A percentile compares a stretch with the other conserved stretches of the same genome.
Conservation (phyloP, 2,329 filamentous ascomycete species). For the Fusarium torulosum region DNA sequence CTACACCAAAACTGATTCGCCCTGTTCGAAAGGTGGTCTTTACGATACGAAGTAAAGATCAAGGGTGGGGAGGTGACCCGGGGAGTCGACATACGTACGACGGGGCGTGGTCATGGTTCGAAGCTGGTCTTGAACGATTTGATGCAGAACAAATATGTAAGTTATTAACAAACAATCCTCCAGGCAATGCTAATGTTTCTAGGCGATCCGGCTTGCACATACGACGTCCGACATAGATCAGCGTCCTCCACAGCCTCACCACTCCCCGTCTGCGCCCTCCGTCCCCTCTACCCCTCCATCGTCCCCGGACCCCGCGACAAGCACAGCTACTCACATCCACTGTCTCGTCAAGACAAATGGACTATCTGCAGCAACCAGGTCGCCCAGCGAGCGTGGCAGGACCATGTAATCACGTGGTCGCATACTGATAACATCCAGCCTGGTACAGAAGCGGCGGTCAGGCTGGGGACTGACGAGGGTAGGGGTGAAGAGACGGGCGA, state of each 20-base stretch:
- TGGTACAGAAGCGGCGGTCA: slow-evolving; percentile 56
- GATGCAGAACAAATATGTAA: slow-evolving; percentile 54
- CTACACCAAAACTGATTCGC: slow-evolving; percentile 56
- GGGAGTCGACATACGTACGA: slow-evolving; percentile 56
- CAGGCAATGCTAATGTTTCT: background rate
- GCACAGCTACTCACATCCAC: slow-evolving; percentile 54
- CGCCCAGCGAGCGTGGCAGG: slow-evolving; percentile 51
- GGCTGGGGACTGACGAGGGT: slow-evolving; percentile 57
- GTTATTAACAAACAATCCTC: background rate
- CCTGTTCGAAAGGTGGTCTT: slow-evolving; percentile 73
- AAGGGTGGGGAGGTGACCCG: slow-evolving; percentile 64
- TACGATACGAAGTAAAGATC: slow-evolving; percentile 67
- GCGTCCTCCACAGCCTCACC: slow-evolving; percentile 32
- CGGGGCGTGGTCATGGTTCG: slow-evolving; percentile 72
- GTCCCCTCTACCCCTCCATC: slow-evolving; percentile 53
- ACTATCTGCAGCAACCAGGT: slow-evolving; percentile 64
- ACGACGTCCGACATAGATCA: slow-evolving; percentile 48
- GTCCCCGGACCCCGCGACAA: slow-evolving; percentile 36
- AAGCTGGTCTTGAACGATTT: slow-evolving; percentile 70
- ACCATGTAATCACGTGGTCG: slow-evolving; percentile 66
- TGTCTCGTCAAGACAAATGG: slow-evolving; percentile 53
- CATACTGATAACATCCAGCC: slow-evolving; percentile 62
- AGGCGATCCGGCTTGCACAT: slow-evolving; percentile 51
- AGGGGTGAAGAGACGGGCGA: slow-evolving; percentile 64
- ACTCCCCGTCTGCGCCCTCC: slow-evolving; percentile 54